A percentile compares a stretch with the other conserved stretches of the same genome.
These are phyloP conservation scores for Staphylotrichum tortipilum DNA, from an alignment of 495 filamentous ascomycete species.

Conservation along the genomic window DNA sequence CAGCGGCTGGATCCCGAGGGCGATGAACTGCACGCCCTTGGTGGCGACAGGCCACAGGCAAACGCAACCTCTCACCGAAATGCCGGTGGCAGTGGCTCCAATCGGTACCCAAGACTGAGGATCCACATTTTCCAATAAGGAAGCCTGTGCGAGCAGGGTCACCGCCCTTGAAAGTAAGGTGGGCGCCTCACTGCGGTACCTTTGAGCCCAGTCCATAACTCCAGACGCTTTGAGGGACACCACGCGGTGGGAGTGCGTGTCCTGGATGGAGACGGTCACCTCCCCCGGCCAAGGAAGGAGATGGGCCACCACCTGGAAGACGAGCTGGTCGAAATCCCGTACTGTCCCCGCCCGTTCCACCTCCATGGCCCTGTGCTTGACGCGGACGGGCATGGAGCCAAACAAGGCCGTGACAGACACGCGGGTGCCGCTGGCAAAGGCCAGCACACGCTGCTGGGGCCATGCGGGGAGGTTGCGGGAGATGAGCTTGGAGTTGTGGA, in stretches of 20 bases:
- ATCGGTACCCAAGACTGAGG: constrained; percentile 56
- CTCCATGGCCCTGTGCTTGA: constrained; percentile 65
- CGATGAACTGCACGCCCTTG: constrained; percentile 70
- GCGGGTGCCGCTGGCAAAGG: constrained; percentile 62
- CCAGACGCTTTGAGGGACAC: constrained; percentile 11
- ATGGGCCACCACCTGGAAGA: constrained; percentile 49
- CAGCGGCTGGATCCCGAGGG: constrained; percentile 57
- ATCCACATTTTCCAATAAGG: constrained; percentile 45
- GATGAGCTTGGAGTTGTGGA: constrained; percentile 65
- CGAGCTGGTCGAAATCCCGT: constrained; percentile 60
- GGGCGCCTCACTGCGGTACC: background rate
- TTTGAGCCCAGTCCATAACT: background rate
- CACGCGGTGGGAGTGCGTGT: constrained; percentile 17
- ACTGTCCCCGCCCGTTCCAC: constrained; percentile 41
- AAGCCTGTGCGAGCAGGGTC: constrained; percentile 54
- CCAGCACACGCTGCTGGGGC: constrained; percentile 47
- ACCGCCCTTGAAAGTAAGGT: constrained; percentile 8
- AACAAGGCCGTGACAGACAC: constrained; percentile 81
- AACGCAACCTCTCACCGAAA: constrained; percentile 60
- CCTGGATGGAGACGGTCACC: constrained; percentile 38
- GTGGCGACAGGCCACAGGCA: constrained; percentile 61
- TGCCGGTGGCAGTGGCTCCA: constrained; percentile 49
- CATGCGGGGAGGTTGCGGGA: constrained; percentile 58
- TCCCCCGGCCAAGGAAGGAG: constrained; percentile 54
- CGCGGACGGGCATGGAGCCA: constrained; percentile 92